These are phyloP conservation scores for Mucor mucedo DNA, from an alignment of 371 early-diverging fungal species.

Conservation along the genomic window DNA sequence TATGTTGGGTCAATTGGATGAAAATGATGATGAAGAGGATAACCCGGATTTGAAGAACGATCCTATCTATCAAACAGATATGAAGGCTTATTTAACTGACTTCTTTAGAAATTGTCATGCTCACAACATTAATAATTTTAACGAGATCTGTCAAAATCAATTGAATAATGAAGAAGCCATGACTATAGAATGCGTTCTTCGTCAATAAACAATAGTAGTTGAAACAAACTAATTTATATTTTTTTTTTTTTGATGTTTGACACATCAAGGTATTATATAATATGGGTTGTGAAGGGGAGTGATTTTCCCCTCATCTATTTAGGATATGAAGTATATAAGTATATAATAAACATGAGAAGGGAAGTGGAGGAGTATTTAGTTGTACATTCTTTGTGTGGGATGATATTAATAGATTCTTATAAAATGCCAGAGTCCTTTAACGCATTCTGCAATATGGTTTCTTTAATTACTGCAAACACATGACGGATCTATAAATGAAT, in stretches of 20 bases:
- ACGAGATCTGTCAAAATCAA: constrained; percentile 47
- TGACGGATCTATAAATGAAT: constrained; percentile 46
- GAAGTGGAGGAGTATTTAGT: too few relatives aligned
- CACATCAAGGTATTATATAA: neutral
- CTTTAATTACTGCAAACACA: constrained; percentile 81
- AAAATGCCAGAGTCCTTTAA: constrained; percentile 71
- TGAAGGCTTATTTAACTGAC: constrained; percentile 68
- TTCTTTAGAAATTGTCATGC: constrained; percentile 74
- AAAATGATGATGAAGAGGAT: constrained; percentile 71
- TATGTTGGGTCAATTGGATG: constrained; percentile 55
- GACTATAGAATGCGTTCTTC: constrained; percentile 21
- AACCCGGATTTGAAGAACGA: constrained; percentile 75
- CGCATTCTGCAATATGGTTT: constrained; percentile 76
- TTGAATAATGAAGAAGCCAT: constrained; percentile 44
- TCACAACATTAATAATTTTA: constrained; percentile 64
- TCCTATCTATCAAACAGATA: constrained; percentile 75
- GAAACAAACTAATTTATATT: too few relatives aligned
- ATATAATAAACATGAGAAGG: neutral
- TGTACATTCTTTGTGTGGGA: neutral
- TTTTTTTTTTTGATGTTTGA: too few relatives aligned
- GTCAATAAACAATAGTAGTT: constrained; percentile 8
- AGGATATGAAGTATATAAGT: too few relatives aligned
- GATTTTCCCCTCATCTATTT: too few relatives aligned
- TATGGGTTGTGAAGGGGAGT: neutral
- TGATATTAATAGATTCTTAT: constrained; percentile 32